A percentile compares a stretch with the other conserved stretches of the same genome.
Conservation (phyloP, 148 eudicot species). For the Vaccinium darrowii region DNA sequence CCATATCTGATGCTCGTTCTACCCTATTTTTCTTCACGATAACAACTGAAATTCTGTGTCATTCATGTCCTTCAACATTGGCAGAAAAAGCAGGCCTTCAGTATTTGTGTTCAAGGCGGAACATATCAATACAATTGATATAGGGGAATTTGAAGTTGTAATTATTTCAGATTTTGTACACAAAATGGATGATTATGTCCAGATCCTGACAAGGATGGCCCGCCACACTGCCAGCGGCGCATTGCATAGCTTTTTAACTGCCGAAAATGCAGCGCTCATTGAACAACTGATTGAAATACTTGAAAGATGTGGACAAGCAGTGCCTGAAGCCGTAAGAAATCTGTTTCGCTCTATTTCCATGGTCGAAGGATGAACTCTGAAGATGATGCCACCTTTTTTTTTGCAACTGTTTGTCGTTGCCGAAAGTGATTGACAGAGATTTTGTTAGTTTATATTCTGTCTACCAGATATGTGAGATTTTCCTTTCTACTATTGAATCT, state of each 20-base stretch:
- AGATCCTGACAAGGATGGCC: constrained; percentile 13
- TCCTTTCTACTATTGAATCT: not conserved
- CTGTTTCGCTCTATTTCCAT: not conserved
- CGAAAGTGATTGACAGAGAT: not conserved
- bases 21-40: not conserved
- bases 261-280: not conserved
- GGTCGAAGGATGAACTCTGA: not conserved
- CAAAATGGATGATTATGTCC: not conserved
- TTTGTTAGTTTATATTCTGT: not conserved
- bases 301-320: constrained; percentile 10
- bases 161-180: not conserved
- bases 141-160: constrained; percentile 8
- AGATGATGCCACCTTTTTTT: not conserved
- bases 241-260: constrained; percentile 19
- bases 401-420: not conserved
- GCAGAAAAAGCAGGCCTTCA: constrained; percentile 12
- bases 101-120: not conserved
- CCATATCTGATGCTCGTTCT: not conserved
- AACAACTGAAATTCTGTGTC: not conserved
- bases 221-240: constrained; percentile 11
- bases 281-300: constrained; percentile 9
- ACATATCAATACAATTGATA: not conserved
- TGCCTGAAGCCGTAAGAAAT: constrained; percentile 15
- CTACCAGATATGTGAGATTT: not conserved
- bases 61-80: constrained; percentile 3